Evolutionary conservation across 306 rosid genomes (phyloP), one percentile per base, ranked within the genome.

Genomic region (Ormosia semicastrata): DNA sequence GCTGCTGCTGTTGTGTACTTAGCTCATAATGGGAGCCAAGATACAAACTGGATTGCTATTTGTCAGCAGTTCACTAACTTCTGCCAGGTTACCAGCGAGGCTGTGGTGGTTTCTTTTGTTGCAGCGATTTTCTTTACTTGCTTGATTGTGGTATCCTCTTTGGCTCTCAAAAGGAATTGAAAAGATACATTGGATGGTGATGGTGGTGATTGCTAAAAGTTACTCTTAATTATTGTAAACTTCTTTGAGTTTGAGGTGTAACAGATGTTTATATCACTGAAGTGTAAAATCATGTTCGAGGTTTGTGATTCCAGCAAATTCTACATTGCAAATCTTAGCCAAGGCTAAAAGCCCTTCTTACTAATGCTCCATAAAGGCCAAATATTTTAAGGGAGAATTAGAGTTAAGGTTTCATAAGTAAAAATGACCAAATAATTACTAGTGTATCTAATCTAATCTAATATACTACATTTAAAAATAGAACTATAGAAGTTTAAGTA

Each of bases 1-100:
- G 86, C 91, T 5, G 64, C 92, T n/a, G 90, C 89, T 30, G 64
- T 87, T 32, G 75, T 83, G 66, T 90, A 88, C 88, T 84, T 88
- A 56, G 85, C 87, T 32, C 97, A 92, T 12, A 92, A 92, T 71
- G 97, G 97, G 53, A 92, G 91, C 73, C 40, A 65, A 79, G 84
- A 90, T 65, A 86, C 97, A 0, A 92, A 92, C 39, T 92, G 97
- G 97, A 74, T 78, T 7, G 92, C 89, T 14, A 33, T 90, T 58
- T 92, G 91, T 62, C 75, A 54, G 65, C 88, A 87, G 7, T 88
- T 32, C 84, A 43, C 7, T 40, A 33, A 77, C 87, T 89, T 90
- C 69, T 92, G 94, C 53, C 86, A 88, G 39, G 80, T 6, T 56
- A 69, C 77, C 5, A 87, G 89, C n/a, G 59, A 73, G 70, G 89